A percentile compares a stretch with the other conserved stretches of the same genome.
phyloP scores from a whole-genome alignment of 768 basidiomycete genomes.

The Hygrocybe punicea region DNA sequence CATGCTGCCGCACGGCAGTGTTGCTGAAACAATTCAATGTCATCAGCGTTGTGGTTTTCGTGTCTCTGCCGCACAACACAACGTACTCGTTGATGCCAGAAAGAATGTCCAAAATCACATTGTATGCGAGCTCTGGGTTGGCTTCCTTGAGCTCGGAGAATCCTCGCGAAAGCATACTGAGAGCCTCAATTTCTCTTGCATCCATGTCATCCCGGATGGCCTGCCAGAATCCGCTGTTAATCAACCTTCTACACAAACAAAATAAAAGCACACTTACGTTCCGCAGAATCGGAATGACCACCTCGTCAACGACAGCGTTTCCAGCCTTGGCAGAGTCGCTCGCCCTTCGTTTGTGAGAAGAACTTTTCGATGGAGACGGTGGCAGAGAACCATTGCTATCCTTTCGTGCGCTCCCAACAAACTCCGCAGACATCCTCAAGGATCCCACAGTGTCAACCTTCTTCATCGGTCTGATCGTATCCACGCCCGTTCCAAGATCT shows the following conservation, averaged over 20 bases:
- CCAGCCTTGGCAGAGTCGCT: slow-evolving; percentile 68
- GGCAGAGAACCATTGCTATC: slow-evolving; percentile 50
- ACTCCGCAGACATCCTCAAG: slow-evolving; percentile 72
- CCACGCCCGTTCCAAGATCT: slow-evolving; percentile 82
- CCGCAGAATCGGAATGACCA: slow-evolving; percentile 75
- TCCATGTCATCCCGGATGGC: slow-evolving; percentile 81
- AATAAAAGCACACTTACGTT: slow-evolving; percentile 47
- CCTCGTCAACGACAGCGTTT: slow-evolving; percentile 69
- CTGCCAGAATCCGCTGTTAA: slow-evolving; percentile 34
- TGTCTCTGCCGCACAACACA: not conserved
- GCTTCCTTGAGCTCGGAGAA: slow-evolving; percentile 81
- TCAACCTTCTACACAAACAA: not conserved
- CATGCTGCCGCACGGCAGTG: slow-evolving; percentile 70
- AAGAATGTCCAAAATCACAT: slow-evolving; percentile 83
- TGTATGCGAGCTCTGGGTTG: slow-evolving; percentile 84
- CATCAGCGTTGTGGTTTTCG: not conserved
- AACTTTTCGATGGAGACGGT: slow-evolving; percentile 41
- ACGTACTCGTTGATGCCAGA: slow-evolving; percentile 87
- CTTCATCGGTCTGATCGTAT: slow-evolving; percentile 92
- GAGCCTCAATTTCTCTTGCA: slow-evolving; percentile 80
- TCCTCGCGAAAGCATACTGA: slow-evolving; percentile 86
- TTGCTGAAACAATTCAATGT: slow-evolving; percentile 48
- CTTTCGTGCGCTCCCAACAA: slow-evolving; percentile 67
- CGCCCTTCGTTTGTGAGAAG: slow-evolving; percentile 44
- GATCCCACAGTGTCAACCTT: slow-evolving; percentile 82